Conservation (phyloP, 176 grass and related monocot species). For the Musa beccarii region DNA sequence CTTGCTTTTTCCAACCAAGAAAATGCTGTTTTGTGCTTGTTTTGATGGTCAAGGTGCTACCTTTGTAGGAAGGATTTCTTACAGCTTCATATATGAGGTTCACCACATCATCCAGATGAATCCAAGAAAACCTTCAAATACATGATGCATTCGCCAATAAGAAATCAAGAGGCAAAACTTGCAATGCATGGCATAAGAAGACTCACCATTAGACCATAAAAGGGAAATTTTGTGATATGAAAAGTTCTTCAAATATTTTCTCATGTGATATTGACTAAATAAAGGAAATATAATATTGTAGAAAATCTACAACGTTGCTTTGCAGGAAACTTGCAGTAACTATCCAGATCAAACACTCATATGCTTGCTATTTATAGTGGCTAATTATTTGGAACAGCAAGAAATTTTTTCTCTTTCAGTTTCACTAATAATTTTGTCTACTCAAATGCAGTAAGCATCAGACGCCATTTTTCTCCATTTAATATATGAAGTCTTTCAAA, state of each 20-base stretch:
- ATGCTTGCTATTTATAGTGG: background rate
- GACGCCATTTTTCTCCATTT: background rate
- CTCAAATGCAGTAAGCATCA: background rate
- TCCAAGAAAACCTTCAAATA: conserved; percentile 84
- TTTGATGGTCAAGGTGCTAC: conserved; percentile 22
- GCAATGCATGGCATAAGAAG: background rate
- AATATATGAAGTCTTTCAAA: background rate
- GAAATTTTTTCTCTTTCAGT: background rate
- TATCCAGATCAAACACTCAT: too few relatives aligned
- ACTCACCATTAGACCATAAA: background rate
- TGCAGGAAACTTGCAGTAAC: too few relatives aligned
- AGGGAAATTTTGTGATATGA: too few relatives aligned
- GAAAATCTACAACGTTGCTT: too few relatives aligned
- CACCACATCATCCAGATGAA: conserved; percentile 89
- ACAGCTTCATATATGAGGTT: conserved; percentile 80
- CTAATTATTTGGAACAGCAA: background rate
- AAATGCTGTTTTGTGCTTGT: background rate
- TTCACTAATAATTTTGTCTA: background rate
- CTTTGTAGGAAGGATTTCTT: conserved; percentile 60
- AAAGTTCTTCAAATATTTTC: too few relatives aligned
- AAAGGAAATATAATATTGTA: too few relatives aligned
- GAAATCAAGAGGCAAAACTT: background rate
- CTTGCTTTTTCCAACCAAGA: background rate
- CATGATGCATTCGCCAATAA: background rate
- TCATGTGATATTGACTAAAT: background rate